A percentile compares a stretch with the other conserved stretches of the same genome.
phyloP scores from a whole-genome alignment of 208 protist species.

The Trypanosoma boissoni region DNA sequence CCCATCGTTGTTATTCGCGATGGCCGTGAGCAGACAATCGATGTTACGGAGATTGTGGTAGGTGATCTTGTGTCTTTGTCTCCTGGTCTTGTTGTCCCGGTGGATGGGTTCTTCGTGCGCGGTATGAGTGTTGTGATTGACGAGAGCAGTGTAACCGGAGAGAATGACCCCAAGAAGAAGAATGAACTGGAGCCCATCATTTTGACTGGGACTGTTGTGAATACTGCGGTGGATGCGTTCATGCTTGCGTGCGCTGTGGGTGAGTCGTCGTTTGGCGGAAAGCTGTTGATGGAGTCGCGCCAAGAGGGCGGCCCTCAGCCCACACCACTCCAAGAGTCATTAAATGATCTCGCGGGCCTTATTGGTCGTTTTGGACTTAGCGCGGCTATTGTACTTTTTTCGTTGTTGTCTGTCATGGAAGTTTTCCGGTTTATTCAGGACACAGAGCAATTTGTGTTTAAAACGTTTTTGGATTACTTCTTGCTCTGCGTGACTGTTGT shows the following conservation, averaged over 20 bases:
- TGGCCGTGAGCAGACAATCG: conserved; percentile 77
- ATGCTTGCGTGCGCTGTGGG: conserved; percentile 94
- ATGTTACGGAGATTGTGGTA: conserved; percentile 93
- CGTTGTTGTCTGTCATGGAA: conserved; percentile 48
- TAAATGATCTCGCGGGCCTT: conserved; percentile 82
- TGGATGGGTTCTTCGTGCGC: conserved; percentile 92
- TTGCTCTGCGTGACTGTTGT: conserved; percentile 95
- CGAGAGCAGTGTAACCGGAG: conserved; percentile 93
- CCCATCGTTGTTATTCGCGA: conserved; percentile 88
- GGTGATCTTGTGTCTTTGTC: conserved; percentile 93
- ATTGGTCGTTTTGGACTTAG: conserved; percentile 90
- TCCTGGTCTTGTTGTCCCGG: conserved; percentile 88
- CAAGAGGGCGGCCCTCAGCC: conserved; percentile 31
- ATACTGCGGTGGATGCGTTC: conserved; percentile 77
- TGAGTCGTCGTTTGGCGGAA: conserved; percentile 87
- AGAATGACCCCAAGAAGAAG: conserved; percentile 88
- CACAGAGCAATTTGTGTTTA: conserved; percentile 18
- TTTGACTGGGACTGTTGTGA: conserved; percentile 88
- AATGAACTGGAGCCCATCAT: conserved; percentile 68
- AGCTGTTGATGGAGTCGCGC: conserved; percentile 79
- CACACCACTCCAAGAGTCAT: conserved; percentile 95
- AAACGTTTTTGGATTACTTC: conserved; percentile 76
- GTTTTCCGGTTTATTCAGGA: conserved; percentile 33
- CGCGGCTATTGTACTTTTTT: conserved; percentile 70
- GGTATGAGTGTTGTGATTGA: conserved; percentile 83